phyloP scores from a whole-genome alignment of 75 land plant genomes.

The Pinus taeda region DNA sequence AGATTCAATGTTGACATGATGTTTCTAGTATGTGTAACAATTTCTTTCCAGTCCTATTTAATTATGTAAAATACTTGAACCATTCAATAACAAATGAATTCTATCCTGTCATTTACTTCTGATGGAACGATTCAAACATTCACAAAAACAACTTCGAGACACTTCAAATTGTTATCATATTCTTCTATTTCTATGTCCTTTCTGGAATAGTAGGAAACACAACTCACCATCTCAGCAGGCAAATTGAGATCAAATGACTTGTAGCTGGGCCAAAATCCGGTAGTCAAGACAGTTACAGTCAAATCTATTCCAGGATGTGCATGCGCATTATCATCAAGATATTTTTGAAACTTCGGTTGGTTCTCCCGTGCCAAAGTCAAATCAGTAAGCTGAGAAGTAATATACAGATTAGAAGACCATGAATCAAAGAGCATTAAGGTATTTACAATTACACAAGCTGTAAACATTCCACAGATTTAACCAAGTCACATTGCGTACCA shows the following conservation, averaged over 20 bases:
- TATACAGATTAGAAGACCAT: background rate
- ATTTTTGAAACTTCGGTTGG: conserved; percentile 85
- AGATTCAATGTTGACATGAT: no score
- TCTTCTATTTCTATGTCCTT: no score
- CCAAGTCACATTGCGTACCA: conserved; percentile 48
- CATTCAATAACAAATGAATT: background rate
- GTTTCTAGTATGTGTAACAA: no score
- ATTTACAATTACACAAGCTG: background rate
- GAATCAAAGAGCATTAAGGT: background rate
- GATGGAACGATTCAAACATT: background rate
- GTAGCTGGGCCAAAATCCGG: conserved; percentile 99
- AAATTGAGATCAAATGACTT: conserved; percentile 95
- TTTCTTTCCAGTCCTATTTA: background rate
- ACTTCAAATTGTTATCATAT: background rate
- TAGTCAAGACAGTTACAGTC: conserved; percentile 92
- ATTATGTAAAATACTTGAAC: background rate
- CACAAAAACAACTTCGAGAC: background rate
- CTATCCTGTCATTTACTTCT: background rate
- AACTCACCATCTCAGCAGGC: conserved; percentile 88
- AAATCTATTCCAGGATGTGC: conserved; percentile 91
- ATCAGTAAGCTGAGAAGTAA: conserved; percentile 74
- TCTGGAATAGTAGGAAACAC: background rate
- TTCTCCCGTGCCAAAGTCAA: conserved; percentile 93
- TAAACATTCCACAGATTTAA: no score
- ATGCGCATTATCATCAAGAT: conserved; percentile 51